These are phyloP conservation scores for Blastomyces parvus DNA, from an alignment of 2,329 filamentous ascomycete species.

Conservation along the genomic window DNA sequence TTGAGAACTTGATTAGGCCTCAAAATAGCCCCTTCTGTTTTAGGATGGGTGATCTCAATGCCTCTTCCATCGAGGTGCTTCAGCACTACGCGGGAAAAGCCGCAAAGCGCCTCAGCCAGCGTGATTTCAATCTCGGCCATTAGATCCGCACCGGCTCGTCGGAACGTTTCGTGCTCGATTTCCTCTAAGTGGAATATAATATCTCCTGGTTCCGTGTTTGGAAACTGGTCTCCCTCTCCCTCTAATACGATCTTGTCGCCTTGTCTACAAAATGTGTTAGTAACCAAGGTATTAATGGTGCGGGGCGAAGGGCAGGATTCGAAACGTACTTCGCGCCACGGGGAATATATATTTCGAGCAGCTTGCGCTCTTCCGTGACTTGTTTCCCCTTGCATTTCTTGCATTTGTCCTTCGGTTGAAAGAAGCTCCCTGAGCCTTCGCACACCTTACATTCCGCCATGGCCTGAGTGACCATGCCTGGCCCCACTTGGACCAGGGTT, in stretches of 20 bases:
- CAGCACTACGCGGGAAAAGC: constrained; percentile 82
- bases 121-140: constrained; percentile 72
- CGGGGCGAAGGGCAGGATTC: neutral
- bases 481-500: constrained; percentile 71
- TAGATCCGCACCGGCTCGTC: constrained; percentile 73
- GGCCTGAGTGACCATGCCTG: constrained; percentile 74
- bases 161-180: constrained; percentile 70
- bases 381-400: constrained; percentile 97
- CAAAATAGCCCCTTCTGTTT: constrained; percentile 68
- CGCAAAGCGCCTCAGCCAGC: constrained; percentile 72
- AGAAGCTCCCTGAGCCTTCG: constrained; percentile 73
- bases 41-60: constrained; percentile 67
- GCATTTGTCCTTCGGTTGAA: constrained; percentile 94
- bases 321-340: constrained; percentile 57
- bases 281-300: neutral
- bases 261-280: constrained; percentile 32
- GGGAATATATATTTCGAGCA: constrained; percentile 92
- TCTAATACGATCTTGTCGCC: constrained; percentile 84
- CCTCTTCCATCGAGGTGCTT: constrained; percentile 91
- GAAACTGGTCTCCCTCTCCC: constrained; percentile 87
- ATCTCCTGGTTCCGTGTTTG: constrained; percentile 81
- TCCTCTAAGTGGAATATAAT: constrained; percentile 85
- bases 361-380: constrained; percentile 80
- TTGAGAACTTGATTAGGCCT: constrained; percentile 78
- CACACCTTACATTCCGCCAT: constrained; percentile 74